Percentiles rank a stretch among this genome's conserved stretches.
Evolutionary conservation across 139 green algal species (phyloP).

Genomic region (Chlamydomonas schloesseri): DNA sequence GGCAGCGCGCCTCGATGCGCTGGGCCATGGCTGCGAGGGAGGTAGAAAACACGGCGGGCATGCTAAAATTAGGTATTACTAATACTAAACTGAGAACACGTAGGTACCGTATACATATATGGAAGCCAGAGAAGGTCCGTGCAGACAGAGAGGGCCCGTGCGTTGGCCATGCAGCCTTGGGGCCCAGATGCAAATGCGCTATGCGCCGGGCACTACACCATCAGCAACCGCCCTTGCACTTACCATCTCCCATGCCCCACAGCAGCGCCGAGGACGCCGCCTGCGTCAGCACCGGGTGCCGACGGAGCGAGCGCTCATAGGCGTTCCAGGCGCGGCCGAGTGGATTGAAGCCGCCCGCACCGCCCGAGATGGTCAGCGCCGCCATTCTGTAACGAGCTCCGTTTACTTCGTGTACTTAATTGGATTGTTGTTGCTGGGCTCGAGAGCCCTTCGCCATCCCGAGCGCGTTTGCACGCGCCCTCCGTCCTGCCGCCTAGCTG

Average conservation of each 20-base stretch:
- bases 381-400: neutral
- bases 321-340: slow-evolving; percentile 46
- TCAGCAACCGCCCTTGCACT: neutral
- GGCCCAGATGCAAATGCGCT: too few relatives aligned
- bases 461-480: neutral
- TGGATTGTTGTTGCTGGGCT: neutral
- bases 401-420: neutral
- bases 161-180: too few relatives aligned
- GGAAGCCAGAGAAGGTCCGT: too few relatives aligned
- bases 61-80: too few relatives aligned
- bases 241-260: slow-evolving; percentile 60
- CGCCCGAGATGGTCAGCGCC: slow-evolving; percentile 1
- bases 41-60: too few relatives aligned
- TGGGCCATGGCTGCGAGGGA: slow-evolving; percentile 20
- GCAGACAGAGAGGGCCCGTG: too few relatives aligned
- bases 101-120: too few relatives aligned
- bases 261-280: slow-evolving; percentile 46
- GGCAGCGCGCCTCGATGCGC: slow-evolving; percentile 9
- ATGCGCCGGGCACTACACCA: too few relatives aligned
- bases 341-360: slow-evolving; percentile 6
- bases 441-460: neutral
- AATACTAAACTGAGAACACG: too few relatives aligned
- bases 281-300: slow-evolving; percentile 53
- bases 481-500: neutral
- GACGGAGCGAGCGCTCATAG: slow-evolving; percentile 57